Evolutionary conservation across 345 rosid genomes (phyloP), one percentile per base, ranked within the genome.

Genomic region (Brassica carinata): DNA sequence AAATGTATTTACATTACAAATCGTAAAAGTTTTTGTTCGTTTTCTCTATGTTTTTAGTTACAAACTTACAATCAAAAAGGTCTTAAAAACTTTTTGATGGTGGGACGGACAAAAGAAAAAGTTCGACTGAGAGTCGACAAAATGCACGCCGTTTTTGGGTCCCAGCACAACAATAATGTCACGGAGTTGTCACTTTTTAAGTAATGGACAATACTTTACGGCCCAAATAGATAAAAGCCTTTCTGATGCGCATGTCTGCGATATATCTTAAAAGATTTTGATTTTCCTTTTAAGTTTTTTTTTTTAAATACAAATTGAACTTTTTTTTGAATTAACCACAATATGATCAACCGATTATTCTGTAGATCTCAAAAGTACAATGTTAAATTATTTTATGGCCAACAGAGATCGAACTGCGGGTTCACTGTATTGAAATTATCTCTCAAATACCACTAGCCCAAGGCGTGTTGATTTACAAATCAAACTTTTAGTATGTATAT

Each of bases 1-100:
- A 13, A 70, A 53, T 81, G 80, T 81, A 81, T 81, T 81, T 75
- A 81, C 83, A 64, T 75, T 81, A 64, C 73, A 75, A 74, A 26
- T 48, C 74, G 17, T 67, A 17, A 67, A 34, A 43, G 70, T 48
- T 74, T 43, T 61, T 61, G 64, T 48, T 61, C 3, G 45, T 33
- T 33, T 45, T 23, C 14, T 72, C 36, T 33, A 0, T 14, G 63
- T 71, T 34, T 58, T 66, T 55, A 61, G 74, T 74, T 79, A 23
- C 40, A 18, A 68, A 23, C 26, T 23, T 23, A 23, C 26, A 23
- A 23, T 61, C 31, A 26, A 59, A 61, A 48, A 23, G 33, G 36
- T 51, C n/a, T 69, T 38, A 40, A 59, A 19, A 73, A 34, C 5
- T 29, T 9, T 40, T 11, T 61, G 64, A 23, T 62, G 61, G 17